phyloP scores from a whole-genome alignment of 495 filamentous ascomycete species.

The Aspergillus funiculosus region DNA sequence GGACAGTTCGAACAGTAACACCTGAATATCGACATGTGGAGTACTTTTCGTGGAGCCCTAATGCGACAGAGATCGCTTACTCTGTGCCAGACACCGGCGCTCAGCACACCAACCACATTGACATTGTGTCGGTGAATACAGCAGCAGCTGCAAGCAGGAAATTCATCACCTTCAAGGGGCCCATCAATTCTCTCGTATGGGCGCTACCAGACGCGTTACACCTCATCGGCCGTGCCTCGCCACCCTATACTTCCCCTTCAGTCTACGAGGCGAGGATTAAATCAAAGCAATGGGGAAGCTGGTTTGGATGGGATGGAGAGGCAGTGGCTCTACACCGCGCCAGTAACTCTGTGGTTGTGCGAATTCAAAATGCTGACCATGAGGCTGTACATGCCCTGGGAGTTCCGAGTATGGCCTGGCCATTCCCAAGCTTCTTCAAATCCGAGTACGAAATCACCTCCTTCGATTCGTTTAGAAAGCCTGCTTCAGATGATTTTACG shows the following conservation, averaged over 20 bases:
- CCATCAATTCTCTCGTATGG: not conserved
- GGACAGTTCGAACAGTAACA: not conserved
- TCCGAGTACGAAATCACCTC: slow-evolving; percentile 6
- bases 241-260: not conserved
- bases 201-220: not conserved
- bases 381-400: slow-evolving; percentile 1
- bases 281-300: slow-evolving; percentile 4
- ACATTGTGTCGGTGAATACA: not conserved
- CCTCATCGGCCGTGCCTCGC: slow-evolving; percentile 1
- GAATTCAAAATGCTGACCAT: not conserved
- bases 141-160: not conserved
- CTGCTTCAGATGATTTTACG: not conserved
- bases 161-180: not conserved
- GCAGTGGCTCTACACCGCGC: not conserved
- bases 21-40: not conserved
- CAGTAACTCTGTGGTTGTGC: not conserved
- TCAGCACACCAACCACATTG: not conserved
- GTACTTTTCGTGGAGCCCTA: slow-evolving; percentile 1
- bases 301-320: slow-evolving; percentile 4
- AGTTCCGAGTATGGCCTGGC: not conserved
- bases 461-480: not conserved
- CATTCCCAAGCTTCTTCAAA: not conserved
- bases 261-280: slow-evolving; percentile 5
- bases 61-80: slow-evolving; percentile 2
- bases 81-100: not conserved